Base-by-base conservation (phyloP, 2,329 filamentous ascomycete species). In the Parastagonospora avenae region DNA sequence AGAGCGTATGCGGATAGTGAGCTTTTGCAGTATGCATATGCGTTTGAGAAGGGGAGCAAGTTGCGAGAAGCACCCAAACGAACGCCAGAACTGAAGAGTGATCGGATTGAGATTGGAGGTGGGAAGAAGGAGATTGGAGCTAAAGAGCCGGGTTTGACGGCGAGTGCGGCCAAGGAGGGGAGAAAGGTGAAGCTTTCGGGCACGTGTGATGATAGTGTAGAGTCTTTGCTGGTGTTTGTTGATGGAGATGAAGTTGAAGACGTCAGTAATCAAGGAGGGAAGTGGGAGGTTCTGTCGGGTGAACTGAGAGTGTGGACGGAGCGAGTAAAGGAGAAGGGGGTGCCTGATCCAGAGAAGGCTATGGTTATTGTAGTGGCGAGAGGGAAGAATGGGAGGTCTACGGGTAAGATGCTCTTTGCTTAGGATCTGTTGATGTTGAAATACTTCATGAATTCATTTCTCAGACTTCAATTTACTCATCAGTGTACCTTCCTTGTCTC, bases 1-100 rank as follows among this genome's bases (percentile, higher is more conserved):
- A 78, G 73, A 30, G 79, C 77, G 2, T 80, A 79, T 37, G 71
- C 75, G 0, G 81, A 84, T 50, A 55, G 52, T 3, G 56, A 65
- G 15, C 46, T 75, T 14, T 30, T 62, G 42, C 31, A 37, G 10
- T 58, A 45, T 47, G 59, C 52, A 9, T 56, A 55, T 33, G 50
- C 57, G 1, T 62, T 48, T 41, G 59, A 62, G 24, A 31, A 51
- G 10, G 32, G 29, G 14, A 53, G 40, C 4, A 47, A 32, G 37
- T 15, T 35, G n/a, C n/a, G 32, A 14, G 6, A 35, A 15, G 32
- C 32, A 7, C 32, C 32, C 3, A 35, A 15, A 5, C 7, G 32
- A 14, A 35, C 32, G 7, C 32, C 32, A 3, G 32, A 12, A 12
- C 11, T 35, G 32, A 12, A 12, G 7, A 35, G 32, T 6, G 32